Evolutionary conservation across 495 filamentous ascomycete genomes (phyloP).

Genomic region (Astrothelium subdiscretum): DNA sequence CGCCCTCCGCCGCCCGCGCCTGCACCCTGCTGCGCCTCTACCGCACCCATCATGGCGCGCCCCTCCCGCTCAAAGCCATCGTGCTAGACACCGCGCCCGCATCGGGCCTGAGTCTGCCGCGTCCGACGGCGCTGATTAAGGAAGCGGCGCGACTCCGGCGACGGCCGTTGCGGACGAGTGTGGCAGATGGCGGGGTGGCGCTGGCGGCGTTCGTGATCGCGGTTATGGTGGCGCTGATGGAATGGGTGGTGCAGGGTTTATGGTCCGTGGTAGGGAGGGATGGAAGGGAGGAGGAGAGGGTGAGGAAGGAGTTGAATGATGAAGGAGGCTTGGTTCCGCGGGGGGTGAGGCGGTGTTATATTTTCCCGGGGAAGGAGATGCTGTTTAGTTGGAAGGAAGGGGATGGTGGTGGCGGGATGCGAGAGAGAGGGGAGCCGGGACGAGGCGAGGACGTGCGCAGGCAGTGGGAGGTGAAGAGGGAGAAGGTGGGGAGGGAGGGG

Average conservation of each 20-base stretch:
- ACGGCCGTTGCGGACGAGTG: not conserved
- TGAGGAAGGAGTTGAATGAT: constrained; percentile 9
- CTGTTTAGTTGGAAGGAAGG: constrained; percentile 14
- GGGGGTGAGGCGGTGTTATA: constrained; percentile 7
- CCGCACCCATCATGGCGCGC: not conserved
- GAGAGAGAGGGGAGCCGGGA: not conserved
- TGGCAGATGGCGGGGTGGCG: not conserved
- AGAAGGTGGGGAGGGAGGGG: constrained; percentile 4
- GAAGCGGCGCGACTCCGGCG: not conserved
- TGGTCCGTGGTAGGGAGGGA: not conserved
- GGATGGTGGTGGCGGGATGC: not conserved
- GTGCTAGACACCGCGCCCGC: constrained; percentile 8
- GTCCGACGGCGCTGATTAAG: not conserved
- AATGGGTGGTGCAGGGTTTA: constrained; percentile 6
- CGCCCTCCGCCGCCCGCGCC: constrained; percentile 6
- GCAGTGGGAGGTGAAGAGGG: constrained; percentile 8
- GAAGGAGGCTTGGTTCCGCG: constrained; percentile 3
- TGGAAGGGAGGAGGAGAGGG: not conserved
- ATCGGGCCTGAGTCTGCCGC: not conserved
- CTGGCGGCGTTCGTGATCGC: constrained; percentile 3
- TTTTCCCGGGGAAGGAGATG: constrained; percentile 10
- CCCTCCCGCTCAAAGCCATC: constrained; percentile 4
- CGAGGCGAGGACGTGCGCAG: not conserved
- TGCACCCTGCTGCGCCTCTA: constrained; percentile 9
- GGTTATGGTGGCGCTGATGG: constrained; percentile 1